Base-by-base conservation (phyloP, 441 rosid genomes). In the Mallotus repandus region DNA sequence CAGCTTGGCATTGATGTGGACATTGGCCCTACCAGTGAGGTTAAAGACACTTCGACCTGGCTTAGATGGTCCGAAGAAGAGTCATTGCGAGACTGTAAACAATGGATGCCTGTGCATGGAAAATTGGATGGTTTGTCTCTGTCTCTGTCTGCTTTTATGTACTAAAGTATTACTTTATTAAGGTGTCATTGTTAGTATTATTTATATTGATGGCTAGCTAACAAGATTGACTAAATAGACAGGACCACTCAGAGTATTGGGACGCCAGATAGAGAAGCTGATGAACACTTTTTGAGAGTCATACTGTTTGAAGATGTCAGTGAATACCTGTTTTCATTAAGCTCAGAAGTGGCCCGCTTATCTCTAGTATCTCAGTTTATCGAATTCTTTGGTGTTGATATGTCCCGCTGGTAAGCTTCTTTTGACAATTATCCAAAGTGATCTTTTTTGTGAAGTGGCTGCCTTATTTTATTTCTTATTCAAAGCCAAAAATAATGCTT, bases 41-140 rank as follows among this genome's bases (percentile, higher is more conserved):
- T 90, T 71, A 87, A 89, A 74, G 97, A 95, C 74, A 16, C 84
- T 74, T 85, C 91, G 76, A 93, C 92, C 71, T 95, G 99, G 99
- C 70, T 82, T 77, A 89, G 86, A 82, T 95, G 99, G 98, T 87
- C 89, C 7, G 85, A 87, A 77, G 97, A 90, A 79, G 99, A 93
- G 87, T 83, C 76, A 54, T 84, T 82, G 52, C 87, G 99, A 79
- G 98, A 93, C 79, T 77, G 80, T 48, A 80, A 66, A 76, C 97
- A 89, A 43, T 95, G 99, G 99, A 87, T 90, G 94, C 99, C 98
- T 75, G 74, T 91, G 74, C 95, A 77, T 73, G 61, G 80, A 62
- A 86, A 87, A 78, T 74, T 86, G 4, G 60, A 56, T 73, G 94
- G 97, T 88, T 35, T 76, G 69, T 73, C 49, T 81, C 74, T 77